phyloP scores from a whole-genome alignment of 257 asterid species.

The Prunella vulgaris region DNA sequence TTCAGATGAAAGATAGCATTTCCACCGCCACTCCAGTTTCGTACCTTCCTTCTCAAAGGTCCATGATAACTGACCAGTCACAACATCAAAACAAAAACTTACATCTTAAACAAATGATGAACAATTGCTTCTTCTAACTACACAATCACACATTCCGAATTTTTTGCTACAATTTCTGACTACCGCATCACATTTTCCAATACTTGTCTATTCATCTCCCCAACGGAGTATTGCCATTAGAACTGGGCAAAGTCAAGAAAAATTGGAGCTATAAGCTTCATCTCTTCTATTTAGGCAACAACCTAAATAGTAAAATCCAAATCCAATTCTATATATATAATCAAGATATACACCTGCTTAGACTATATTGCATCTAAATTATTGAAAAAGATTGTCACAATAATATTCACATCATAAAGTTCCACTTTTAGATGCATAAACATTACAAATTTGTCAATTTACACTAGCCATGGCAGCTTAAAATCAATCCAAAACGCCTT shows the following conservation, averaged over 20 bases:
- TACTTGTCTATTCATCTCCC: background rate
- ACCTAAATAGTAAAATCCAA: background rate
- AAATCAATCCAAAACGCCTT: background rate
- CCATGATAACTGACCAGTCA: constrained; percentile 65
- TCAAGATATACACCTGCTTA: background rate
- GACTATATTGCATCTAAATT: background rate
- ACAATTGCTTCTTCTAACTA: background rate
- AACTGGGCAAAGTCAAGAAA: background rate
- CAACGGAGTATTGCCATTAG: background rate
- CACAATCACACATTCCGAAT: background rate
- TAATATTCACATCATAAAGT: background rate
- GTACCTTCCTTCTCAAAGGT: constrained; percentile 88
- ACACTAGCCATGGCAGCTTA: background rate
- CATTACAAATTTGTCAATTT: background rate
- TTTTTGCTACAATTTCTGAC: background rate
- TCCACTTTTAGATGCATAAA: background rate
- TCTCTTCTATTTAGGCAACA: too few species aligned
- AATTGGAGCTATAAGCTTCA: background rate
- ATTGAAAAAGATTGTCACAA: background rate
- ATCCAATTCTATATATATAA: background rate
- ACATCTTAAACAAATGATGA: background rate
- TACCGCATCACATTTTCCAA: background rate
- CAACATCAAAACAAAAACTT: background rate
- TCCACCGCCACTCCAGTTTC: constrained; percentile 98
- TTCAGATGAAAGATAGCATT: constrained; percentile 59